phyloP scores from a whole-genome alignment of 441 rosid genomes.

The Erodium trifolium region DNA sequence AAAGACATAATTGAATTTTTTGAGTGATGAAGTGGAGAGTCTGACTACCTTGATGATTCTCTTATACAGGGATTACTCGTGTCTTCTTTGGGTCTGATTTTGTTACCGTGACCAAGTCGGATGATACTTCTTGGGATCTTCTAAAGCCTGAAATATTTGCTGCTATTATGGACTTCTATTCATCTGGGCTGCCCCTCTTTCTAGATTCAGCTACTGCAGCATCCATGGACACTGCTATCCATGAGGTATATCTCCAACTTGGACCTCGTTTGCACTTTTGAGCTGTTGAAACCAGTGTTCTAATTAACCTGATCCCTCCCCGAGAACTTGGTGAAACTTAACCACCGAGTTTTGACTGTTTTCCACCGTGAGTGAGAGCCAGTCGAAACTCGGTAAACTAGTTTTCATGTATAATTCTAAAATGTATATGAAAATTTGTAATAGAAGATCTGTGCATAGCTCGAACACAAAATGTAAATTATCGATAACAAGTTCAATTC shows the following conservation, averaged over 20 bases:
- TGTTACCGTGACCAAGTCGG: constrained; percentile 84
- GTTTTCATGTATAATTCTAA: no score
- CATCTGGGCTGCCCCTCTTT: constrained; percentile 80
- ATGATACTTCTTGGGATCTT: constrained; percentile 72
- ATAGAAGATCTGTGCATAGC: no score
- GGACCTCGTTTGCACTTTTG: neutral
- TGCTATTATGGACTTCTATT: constrained; percentile 84
- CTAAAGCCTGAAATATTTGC: constrained; percentile 89
- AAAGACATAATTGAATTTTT: neutral
- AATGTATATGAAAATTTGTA: no score
- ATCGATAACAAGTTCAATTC: no score
- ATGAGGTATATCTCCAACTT: constrained; percentile 41
- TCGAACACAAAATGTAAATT: no score
- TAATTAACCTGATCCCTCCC: no score
- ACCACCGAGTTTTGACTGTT: no score
- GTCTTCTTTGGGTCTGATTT: constrained; percentile 93
- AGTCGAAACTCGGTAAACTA: no score
- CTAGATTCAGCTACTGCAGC: constrained; percentile 56
- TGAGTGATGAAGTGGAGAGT: constrained; percentile 6
- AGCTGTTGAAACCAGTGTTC: neutral
- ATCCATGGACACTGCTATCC: constrained; percentile 79
- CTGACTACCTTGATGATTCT: constrained; percentile 9
- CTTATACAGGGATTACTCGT: constrained; percentile 49
- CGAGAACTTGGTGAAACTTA: no score
- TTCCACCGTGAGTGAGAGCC: no score